Evolutionary conservation across 1,139 yeast genomes (phyloP).

Genomic region (Arxiozyma heterogenica): DNA sequence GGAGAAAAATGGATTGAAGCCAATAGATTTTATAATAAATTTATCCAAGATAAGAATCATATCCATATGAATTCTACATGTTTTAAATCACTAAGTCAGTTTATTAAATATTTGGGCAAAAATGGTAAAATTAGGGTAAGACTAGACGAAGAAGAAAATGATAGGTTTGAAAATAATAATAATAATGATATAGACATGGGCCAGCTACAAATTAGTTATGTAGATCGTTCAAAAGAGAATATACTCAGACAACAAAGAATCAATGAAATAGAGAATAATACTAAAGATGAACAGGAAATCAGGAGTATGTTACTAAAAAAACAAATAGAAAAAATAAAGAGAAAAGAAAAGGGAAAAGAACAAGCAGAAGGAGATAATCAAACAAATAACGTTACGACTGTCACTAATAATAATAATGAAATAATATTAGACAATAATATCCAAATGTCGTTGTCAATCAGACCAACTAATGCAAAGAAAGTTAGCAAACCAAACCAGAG

Average conservation of each 20-base stretch:
- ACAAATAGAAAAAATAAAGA: slow-evolving; percentile 37
- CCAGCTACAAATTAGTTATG: slow-evolving; percentile 42
- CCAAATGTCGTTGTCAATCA: background rate
- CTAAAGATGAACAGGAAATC: slow-evolving; percentile 39
- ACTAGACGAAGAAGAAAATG: slow-evolving; percentile 30
- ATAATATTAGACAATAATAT: too few relatives aligned
- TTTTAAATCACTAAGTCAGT: slow-evolving; percentile 64
- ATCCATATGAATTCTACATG: slow-evolving; percentile 84
- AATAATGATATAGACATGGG: slow-evolving; percentile 23
- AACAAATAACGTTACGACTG: too few relatives aligned
- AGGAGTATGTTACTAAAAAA: slow-evolving; percentile 38
- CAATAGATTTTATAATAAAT: slow-evolving; percentile 84
- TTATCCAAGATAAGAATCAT: slow-evolving; percentile 70
- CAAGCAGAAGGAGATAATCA: background rate
- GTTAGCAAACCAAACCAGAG: background rate
- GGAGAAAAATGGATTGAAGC: slow-evolving; percentile 77
- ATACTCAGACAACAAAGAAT: slow-evolving; percentile 33
- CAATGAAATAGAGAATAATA: slow-evolving; percentile 32
- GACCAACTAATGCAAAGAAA: background rate
- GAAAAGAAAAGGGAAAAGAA: background rate
- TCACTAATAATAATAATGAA: background rate
- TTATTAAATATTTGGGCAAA: slow-evolving; percentile 55
- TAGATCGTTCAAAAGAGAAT: slow-evolving; percentile 44
- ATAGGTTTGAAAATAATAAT: background rate
- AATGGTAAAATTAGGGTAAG: slow-evolving; percentile 51